phyloP scores from a whole-genome alignment of 2,329 filamentous ascomycete species.

The Scedosporium aurantiacum region DNA sequence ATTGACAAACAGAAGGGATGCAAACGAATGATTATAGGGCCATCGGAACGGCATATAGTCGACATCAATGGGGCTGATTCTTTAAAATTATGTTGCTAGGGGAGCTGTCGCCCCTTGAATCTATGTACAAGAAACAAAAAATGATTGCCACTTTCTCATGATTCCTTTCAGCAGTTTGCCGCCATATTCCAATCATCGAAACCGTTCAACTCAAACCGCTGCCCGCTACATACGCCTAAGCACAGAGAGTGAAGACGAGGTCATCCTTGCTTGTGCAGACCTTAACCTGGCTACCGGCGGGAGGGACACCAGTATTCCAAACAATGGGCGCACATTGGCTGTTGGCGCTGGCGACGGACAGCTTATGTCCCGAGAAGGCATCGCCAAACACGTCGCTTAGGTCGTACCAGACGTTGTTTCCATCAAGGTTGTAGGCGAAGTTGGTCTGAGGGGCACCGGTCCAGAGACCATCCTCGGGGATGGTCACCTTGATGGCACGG shows the following conservation, averaged over 20 bases:
- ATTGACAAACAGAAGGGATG: no score
- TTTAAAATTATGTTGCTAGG: no score
- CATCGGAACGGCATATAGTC: no score
- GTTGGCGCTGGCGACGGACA: slow-evolving; percentile 19
- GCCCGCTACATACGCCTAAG: slow-evolving; percentile 2
- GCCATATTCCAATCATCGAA: no score
- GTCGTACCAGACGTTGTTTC: slow-evolving; percentile 25
- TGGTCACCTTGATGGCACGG: slow-evolving; percentile 26
- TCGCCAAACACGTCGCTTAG: slow-evolving; percentile 29
- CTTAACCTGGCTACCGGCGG: slow-evolving; percentile 27
- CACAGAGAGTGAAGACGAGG: slow-evolving; percentile 25
- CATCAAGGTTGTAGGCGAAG: slow-evolving; percentile 27
- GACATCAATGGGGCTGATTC: no score
- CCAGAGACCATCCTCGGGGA: slow-evolving; percentile 23
- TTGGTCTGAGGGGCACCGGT: slow-evolving; percentile 27
- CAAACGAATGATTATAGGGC: no score
- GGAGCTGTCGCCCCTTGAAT: no score
- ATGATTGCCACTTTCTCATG: no score
- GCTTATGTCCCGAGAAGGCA: slow-evolving; percentile 21
- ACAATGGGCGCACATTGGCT: slow-evolving; percentile 22
- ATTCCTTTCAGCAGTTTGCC: no score
- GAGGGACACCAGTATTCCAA: slow-evolving; percentile 23
- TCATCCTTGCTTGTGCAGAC: slow-evolving; percentile 20
- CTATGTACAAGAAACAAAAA: no score
- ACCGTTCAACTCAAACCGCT: no score